Base-by-base conservation (phyloP, 2,329 filamentous ascomycete species). In the Diaporthe velutina region DNA sequence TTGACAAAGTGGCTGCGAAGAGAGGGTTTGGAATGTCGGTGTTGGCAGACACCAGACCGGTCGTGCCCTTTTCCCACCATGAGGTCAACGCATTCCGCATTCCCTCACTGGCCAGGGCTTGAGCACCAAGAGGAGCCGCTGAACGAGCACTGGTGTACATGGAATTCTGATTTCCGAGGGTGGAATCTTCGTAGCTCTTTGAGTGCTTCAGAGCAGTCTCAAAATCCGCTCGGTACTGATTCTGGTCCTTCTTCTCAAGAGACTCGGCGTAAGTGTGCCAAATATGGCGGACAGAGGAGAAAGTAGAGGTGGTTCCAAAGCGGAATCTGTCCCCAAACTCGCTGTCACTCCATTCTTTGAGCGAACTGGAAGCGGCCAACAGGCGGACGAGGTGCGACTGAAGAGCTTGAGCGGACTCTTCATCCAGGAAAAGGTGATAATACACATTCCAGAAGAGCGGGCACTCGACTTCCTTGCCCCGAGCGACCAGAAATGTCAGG, bases 391-490 rank as follows among this genome's bases (percentile, higher is more conserved):
- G 81, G 72, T 91, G 89, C 1, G 73, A 30, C 2, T 80, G 72
- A 3, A 92, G 79, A 4, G 85, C 30, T 1, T 78, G 35, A 0
- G 85, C 77, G 3, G 86, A 82, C 3, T 80, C 58, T 0, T 82
- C 76, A 64, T 86, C 83, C 7, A 92, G 75, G 50, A 84, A 85
- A 5, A 89, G 78, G 76, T 91, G 84, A 79, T 91, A 91, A 80
- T 90, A 92, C 48, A 89, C 81, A 73, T 88, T 85, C 89, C 89
- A 92, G 4, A 88, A 80, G 10, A 78, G 70, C 2, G 83, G 79
- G 1, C 75, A 68, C 17, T 78, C 74, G 35, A 80, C 54, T 30
- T 76, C 77, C 0, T 81, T 74, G 9, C 79, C 74, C 38, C 83
- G 78, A n/a, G 89, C 88, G 9, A 88, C 67, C 52, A 92, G 80